Conservation (phyloP, 169 alveolate genomes). For the Theileria luwenshuni region DNA sequence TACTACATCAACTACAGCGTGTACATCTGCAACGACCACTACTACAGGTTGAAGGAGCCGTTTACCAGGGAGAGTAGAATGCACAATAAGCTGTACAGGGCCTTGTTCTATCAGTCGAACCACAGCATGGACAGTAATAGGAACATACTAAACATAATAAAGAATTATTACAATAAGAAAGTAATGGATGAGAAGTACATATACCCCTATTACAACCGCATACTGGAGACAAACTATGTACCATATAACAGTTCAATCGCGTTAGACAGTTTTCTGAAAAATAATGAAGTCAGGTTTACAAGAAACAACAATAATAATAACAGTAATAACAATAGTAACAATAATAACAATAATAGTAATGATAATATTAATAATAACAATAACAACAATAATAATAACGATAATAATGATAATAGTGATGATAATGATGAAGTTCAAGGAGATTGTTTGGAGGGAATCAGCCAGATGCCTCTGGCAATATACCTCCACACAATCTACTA, state of each 20-base stretch:
- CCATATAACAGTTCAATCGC: not conserved
- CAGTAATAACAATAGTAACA: not conserved
- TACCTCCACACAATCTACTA: conserved; percentile 64
- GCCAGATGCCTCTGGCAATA: conserved; percentile 41
- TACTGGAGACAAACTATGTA: not conserved
- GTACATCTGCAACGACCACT: conserved; percentile 28
- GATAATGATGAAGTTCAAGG: too few relatives aligned
- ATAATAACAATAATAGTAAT: too few relatives aligned
- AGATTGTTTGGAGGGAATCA: not conserved
- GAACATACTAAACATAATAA: conserved; percentile 8
- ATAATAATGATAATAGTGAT: not conserved
- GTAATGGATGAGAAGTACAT: not conserved
- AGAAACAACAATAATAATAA: too few relatives aligned
- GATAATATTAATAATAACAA: too few relatives aligned
- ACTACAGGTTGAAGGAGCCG: not conserved
- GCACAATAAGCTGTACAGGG: conserved; percentile 2
- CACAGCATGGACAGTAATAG: not conserved
- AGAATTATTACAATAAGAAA: conserved; percentile 7
- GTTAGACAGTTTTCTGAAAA: not conserved
- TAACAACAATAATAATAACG: not conserved
- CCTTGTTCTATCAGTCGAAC: not conserved
- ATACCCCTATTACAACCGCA: conserved; percentile 9
- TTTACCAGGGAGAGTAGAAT: not conserved
- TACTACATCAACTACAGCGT: conserved; percentile 30
- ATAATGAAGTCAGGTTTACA: not conserved